Conservation (phyloP, 2,329 filamentous ascomycete species). For the Clonostachys byssicola region DNA sequence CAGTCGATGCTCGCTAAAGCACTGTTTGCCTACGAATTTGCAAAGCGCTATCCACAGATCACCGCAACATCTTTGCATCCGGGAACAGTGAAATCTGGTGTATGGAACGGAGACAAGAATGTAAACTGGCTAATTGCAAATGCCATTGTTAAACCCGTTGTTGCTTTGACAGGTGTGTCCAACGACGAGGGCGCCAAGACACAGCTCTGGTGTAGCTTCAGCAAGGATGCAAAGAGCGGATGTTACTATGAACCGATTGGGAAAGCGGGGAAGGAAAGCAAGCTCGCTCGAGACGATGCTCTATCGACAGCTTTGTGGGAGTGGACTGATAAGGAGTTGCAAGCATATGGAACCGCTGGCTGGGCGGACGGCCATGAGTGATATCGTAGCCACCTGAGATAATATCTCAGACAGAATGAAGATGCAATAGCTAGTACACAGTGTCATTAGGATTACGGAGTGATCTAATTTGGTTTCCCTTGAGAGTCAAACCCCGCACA, state of each 20-base stretch:
- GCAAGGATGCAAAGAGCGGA: conserved; percentile 14
- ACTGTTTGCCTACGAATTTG: conserved; percentile 17
- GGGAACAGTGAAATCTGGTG: conserved; percentile 26
- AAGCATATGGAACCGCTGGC: too few species aligned
- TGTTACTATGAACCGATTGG: conserved; percentile 18
- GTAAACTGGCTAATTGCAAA: background rate
- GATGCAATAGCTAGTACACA: too few species aligned
- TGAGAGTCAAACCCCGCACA: too few species aligned
- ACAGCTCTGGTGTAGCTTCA: background rate
- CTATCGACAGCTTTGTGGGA: conserved; percentile 17
- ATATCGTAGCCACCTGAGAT: too few species aligned
- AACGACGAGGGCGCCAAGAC: background rate
- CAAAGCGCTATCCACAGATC: conserved; percentile 12
- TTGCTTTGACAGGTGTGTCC: background rate
- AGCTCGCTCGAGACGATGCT: conserved; percentile 9
- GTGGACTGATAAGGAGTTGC: conserved; percentile 18
- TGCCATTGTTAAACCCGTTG: too few species aligned
- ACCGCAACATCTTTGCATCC: conserved; percentile 42
- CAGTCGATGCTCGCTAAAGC: conserved; percentile 23
- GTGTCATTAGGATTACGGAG: too few species aligned
- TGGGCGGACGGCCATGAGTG: too few species aligned
- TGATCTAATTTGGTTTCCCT: too few species aligned
- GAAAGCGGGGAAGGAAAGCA: conserved; percentile 7
- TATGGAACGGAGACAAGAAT: conserved; percentile 3
- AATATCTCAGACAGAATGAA: too few species aligned